phyloP scores from a whole-genome alignment of 257 asterid genomes.

The Paraleonurus japonicus region DNA sequence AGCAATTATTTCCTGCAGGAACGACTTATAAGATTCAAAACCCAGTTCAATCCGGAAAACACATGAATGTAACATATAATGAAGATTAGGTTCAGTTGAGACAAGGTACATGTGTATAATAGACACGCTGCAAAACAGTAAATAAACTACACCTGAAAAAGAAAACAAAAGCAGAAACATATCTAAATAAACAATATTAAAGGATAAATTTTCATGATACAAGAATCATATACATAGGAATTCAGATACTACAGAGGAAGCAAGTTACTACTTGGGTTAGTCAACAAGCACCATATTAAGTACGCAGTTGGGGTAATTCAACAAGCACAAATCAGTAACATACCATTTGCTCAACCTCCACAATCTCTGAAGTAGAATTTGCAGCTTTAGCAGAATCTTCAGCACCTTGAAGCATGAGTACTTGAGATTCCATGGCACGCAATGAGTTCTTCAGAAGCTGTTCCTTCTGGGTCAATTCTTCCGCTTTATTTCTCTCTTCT shows the following conservation, averaged over 20 bases:
- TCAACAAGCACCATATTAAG: slow-evolving; percentile 13
- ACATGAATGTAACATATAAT: background rate
- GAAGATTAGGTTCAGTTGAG: background rate
- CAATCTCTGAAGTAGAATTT: slow-evolving; percentile 63
- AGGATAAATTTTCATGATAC: background rate
- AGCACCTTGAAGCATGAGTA: slow-evolving; percentile 55
- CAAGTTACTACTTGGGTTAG: background rate
- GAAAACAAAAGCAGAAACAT: background rate
- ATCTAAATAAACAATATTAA: background rate
- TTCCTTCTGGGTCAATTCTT: slow-evolving; percentile 60
- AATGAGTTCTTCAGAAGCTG: slow-evolving; percentile 61
- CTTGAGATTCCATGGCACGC: slow-evolving; percentile 72
- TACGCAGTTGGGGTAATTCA: slow-evolving; percentile 9
- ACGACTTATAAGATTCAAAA: background rate
- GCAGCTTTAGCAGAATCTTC: slow-evolving; percentile 57
- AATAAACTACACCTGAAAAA: background rate
- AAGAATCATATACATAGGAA: background rate
- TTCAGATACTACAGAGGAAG: background rate
- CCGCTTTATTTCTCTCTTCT: slow-evolving; percentile 72
- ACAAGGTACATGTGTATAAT: background rate
- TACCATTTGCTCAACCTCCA: slow-evolving; percentile 91
- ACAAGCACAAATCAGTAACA: slow-evolving; percentile 23
- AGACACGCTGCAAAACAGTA: background rate
- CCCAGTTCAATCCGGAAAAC: background rate
- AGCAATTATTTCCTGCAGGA: slow-evolving; percentile 14